Base-by-base conservation (phyloP, 1,284 basidiomycete genomes). In the Tylopilus orsonianus region DNA sequence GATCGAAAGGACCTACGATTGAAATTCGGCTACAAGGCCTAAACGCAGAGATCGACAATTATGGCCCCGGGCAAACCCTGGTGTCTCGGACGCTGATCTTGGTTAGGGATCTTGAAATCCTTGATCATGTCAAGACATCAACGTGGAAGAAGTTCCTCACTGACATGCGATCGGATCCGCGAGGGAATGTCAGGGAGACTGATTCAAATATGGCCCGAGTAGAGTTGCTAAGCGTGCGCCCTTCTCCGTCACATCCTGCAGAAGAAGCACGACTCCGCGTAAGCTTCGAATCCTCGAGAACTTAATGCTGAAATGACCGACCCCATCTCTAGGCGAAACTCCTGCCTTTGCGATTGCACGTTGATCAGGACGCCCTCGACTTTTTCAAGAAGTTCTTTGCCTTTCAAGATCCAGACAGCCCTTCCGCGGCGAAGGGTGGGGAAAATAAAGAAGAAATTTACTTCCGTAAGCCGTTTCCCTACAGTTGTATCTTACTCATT, bases 91-190 rank as follows among this genome's bases (percentile, higher is more conserved):
- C 80, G 3, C 74, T 92, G 44, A 75, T 80, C 4, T 83, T 83
- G 22, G 72, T 89, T 49, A 77, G 72, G 50, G 80, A 91, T 56
- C 60, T 93, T 39, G 93, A 97, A 67, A 97, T 99, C 54, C 73
- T 98, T 45, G 96, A 99, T 70, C 94, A 97, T 64, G 93, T 99
- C 75, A 94, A 93, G 74, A 95, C 95, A 0, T 97, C 95, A 9
- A 98, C 96, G 0, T 99, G 97, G 97, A 89, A 87, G 67, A 97
- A 94, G 63, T 99, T 99, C 67, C 72, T 99, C 50, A 96, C 93
- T 1, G 83, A 85, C 49, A 77, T 95, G 64, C 80, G 85, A 41
- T 78, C 86, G 1, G 91, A 93, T 68, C 85, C 89, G 10, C 78
- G 81, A 44, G 93, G 94, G 0, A 90, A 94, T 59, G 74, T 92